A percentile compares a stretch with the other conserved stretches of the same genome.
Conservation (phyloP, 2,329 filamentous ascomycete species). For the Drechmeria coniospora region DNA sequence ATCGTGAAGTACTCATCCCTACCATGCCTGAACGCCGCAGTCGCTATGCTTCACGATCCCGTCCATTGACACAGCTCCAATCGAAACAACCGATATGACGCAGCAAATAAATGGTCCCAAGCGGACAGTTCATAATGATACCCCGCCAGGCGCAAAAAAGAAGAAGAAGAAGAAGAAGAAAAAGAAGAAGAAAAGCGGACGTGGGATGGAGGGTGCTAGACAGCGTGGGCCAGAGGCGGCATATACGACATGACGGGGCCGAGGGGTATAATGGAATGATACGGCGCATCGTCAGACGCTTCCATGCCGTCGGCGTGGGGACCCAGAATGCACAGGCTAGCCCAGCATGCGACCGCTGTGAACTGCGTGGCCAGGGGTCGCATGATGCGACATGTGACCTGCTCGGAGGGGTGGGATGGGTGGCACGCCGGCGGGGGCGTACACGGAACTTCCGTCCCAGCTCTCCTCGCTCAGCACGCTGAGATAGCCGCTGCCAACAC, state of each 20-base stretch:
- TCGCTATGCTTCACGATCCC: conserved; percentile 25
- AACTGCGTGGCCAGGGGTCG: conserved; percentile 28
- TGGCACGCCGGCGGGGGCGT: conserved; percentile 9
- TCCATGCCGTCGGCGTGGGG: background rate
- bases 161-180: no score
- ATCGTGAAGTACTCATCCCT: conserved; percentile 3
- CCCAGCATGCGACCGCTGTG: conserved; percentile 37
- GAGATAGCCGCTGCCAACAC: conserved; percentile 77
- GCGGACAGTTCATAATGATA: no score
- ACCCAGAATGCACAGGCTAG: conserved; percentile 12
- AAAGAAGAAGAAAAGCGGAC: no score
- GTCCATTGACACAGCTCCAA: conserved; percentile 6
- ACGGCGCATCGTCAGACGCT: conserved; percentile 5
- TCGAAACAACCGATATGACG: conserved; percentile 8
- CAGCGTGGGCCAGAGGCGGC: no score
- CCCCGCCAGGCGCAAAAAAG: no score
- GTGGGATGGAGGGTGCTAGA: no score
- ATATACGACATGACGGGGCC: conserved; percentile 8
- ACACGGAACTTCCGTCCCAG: conserved; percentile 31
- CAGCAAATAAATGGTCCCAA: no score
- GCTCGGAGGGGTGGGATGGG: conserved; percentile 14
- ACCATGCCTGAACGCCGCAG: conserved; percentile 18
- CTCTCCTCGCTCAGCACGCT: conserved; percentile 70
- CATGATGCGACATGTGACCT: conserved; percentile 15
- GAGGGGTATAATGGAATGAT: conserved; percentile 13